Evolutionary conservation across 768 basidiomycete species (phyloP), one percentile per base, ranked within the genome.

Genomic region (Russula olivacea): DNA sequence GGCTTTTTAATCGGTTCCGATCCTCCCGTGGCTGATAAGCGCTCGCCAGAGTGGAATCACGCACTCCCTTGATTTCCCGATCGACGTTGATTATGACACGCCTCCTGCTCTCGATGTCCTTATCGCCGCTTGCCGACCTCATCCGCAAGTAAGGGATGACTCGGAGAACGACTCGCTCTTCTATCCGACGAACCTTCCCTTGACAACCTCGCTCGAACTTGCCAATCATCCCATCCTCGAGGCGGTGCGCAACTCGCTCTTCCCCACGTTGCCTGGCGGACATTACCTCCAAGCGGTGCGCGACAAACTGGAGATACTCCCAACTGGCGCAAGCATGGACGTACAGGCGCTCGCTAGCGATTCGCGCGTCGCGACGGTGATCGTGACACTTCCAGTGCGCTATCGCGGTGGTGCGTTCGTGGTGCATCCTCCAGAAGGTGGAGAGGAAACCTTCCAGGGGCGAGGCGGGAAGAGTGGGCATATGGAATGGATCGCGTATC

Each of bases 201-300:
- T 91, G 61, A 89, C 87, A 0, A 78, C 86, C 28, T 87, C 90
- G 0, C 81, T 92, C 67, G 90, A 93, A 68, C 80, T 93, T 65
- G 81, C 89, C 21, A 90, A 87, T 71, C 88, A 89, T 70, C 90
- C 90, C 3, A 85, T 93, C 70, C 81, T 93, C 64, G 89, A 90
- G 66, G 85, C 89, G 0, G 77, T 91, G 23, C 84, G 84, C 52
- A 84, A 76, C 60, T 77, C 84, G 0, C 76, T 93, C n/a, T 91
- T 91, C 73, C 88, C 89, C 0, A 77, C 79, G 30, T 77, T 91
- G 4, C 84, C 88, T 4, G 70, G 75, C 0, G 89, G 89, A 3
- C 83, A 89, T 69, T 84, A 87, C 72, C 81, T 93, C 67, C 83
- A 83, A 21, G 83, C 83, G 0, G 72, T 83, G 14, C 80, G 85